Base-by-base conservation (phyloP, 495 filamentous ascomycete species). In the Barbatosphaeria neglecta region DNA sequence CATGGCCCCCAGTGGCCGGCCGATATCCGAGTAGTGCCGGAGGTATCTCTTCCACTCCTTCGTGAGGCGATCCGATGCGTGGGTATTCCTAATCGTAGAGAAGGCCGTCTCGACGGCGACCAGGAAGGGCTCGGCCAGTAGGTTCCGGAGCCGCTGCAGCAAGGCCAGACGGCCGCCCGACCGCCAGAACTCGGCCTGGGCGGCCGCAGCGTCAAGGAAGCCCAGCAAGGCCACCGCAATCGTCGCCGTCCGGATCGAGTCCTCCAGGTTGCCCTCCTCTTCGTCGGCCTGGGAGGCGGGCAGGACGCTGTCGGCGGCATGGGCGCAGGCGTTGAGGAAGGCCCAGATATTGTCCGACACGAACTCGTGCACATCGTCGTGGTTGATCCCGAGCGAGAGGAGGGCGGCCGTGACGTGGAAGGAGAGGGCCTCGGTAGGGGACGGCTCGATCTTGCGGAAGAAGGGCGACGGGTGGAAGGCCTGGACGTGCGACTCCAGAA, bases 1-100 rank as follows among this genome's bases (percentile, higher is more conserved):
- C 85, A 95, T 90, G n/a, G 88, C 87, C 4, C 92, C 89, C 24
- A 97, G 63, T 2, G 92, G 90, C 15, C 84, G 78, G 11, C 84
- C 84, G 46, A 77, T 71, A 8, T 77, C 74, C 22, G 88, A 80
- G 61, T 98, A 97, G 39, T 86, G 82, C n/a, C 81, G 80, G 16
- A 82, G 67, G 63, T 82, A 89, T 49, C 77, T 76, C 58, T 81
- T 90, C 92, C 92, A 98, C 43, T 89, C 81, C 49, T 69, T 77
- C 16, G 72, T 57, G 42, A 67, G 52, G 22, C 67, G 69, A 41
- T 78, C 72, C 13, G 67, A 62, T 20, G 63, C 58, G 35, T 84
- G 68, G 0, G 68, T 66, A 52, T 73, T 75, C 9, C 92, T 84
- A 44, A 97, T 82, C 2, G 83, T 85, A 22, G 89, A 93, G 42